These are phyloP conservation scores for Ehretia macrophylla DNA, from an alignment of 257 asterid genomes.

Conservation along the genomic window DNA sequence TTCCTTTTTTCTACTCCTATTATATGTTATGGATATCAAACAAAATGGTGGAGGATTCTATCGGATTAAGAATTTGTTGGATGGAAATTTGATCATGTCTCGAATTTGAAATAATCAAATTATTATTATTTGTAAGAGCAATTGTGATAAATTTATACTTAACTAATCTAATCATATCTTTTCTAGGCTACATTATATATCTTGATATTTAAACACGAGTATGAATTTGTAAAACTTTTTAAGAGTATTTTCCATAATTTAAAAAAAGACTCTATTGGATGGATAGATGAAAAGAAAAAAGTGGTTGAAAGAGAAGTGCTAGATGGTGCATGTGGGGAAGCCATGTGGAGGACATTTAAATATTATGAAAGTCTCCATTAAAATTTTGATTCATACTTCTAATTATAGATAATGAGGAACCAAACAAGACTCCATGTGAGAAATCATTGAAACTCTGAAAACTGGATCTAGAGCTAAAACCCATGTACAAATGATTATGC, in stretches of 20 bases:
- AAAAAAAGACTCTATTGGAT: conserved; percentile 3
- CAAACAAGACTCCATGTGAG: conserved; percentile 26
- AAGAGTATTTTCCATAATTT: no score
- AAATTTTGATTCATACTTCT: conserved; percentile 21
- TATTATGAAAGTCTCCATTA: conserved; percentile 19
- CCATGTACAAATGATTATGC: conserved; percentile 3
- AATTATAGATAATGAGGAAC: conserved; percentile 19
- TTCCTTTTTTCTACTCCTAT: not conserved
- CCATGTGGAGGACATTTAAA: conserved; percentile 61
- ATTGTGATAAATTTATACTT: no score
- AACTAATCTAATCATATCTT: not conserved
- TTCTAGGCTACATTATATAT: no score
- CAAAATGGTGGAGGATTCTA: no score
- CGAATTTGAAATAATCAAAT: no score
- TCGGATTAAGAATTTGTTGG: not conserved
- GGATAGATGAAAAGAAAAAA: conserved; percentile 8
- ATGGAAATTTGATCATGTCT: not conserved
- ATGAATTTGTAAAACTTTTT: not conserved
- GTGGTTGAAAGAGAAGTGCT: conserved; percentile 9
- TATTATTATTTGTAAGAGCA: no score
- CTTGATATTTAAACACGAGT: no score
- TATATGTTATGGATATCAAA: not conserved
- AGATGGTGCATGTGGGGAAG: conserved; percentile 45
- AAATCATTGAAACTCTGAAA: conserved; percentile 32
- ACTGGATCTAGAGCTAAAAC: conserved; percentile 31